Evolutionary conservation across 805 yeast genomes (phyloP), one percentile per base, ranked within the genome.

Genomic region (Candida anglica): DNA sequence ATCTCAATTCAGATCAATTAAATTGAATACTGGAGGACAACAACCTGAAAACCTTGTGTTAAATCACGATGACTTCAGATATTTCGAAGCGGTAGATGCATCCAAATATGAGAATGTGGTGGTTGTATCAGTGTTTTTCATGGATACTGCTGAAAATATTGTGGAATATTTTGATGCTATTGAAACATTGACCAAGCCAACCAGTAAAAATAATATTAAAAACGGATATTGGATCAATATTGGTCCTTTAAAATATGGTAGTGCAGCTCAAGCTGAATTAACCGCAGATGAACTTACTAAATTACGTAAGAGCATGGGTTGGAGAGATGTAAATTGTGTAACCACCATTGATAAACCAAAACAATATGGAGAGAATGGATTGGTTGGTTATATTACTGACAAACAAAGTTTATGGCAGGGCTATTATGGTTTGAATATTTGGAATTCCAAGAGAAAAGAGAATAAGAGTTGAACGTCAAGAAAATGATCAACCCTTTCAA

Each of bases 231-330:
- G 98, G 98, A 76, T 91, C 42, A 91, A 93, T 52, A 69, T 79
- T 10, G 98, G 98, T 0, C 98, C 98, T 0, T 66, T 93, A 40
- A 84, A 89, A 55, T 91, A 93, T 66, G 97, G 97, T 0, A 77
- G 87, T 2, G 84, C 88, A 34, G 79, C 96, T 30, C 67, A 73
- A 52, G 77, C 81, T 19, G 96, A 89, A 53, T 61, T 87, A 19
- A 79, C 79, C 25, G 63, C 74, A 10, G 81, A 81, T n/a, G 97
- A 89, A 50, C 52, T 89, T 31, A 55, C 59, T 10, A 43, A 51
- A n/a, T 48, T 85, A 11, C 60, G 89, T 22, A 44, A 53, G 15
- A 30, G 59, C 3, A 64, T 78, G 60, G 93, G 94, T 2, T 88
- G 95, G 93, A 26, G 18, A 17, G 60, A 55, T 28, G n/a, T 36